A percentile compares a stretch with the other conserved stretches of the same genome.
phyloP scores from a whole-genome alignment of 306 rosid genomes.

The Acacia acuminata region DNA sequence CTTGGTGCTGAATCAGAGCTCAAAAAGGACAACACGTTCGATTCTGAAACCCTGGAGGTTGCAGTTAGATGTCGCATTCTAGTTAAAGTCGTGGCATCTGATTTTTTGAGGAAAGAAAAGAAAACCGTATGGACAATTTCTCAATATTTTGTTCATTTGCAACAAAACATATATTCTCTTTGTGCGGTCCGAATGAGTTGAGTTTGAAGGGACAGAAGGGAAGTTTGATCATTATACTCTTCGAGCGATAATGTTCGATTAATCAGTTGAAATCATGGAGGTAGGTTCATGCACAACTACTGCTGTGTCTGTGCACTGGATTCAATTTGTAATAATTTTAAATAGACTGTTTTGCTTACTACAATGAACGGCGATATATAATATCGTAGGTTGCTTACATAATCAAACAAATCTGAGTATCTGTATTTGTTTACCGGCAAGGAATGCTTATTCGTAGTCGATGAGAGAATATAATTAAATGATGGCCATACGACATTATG shows the following conservation, averaged over 20 bases:
- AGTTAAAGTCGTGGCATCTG: neutral
- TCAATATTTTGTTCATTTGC: too few species aligned
- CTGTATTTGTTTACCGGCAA: neutral
- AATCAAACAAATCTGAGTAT: neutral
- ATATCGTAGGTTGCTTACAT: neutral
- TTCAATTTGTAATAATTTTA: neutral
- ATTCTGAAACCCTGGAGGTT: constrained; percentile 6
- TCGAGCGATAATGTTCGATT: neutral
- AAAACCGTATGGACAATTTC: too few species aligned
- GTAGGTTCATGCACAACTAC: neutral
- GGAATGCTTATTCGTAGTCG: neutral
- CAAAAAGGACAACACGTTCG: neutral
- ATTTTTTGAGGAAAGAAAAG: neutral
- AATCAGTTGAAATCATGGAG: neutral
- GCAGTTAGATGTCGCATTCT: neutral
- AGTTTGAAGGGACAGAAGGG: neutral
- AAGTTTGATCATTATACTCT: neutral
- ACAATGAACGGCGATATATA: too few species aligned
- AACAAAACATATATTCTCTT: too few species aligned
- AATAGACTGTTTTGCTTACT: neutral
- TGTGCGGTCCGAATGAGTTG: neutral
- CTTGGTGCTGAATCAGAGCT: neutral
- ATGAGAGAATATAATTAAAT: neutral
- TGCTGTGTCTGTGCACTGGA: neutral
- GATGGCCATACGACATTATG: neutral